Conservation (phyloP, 202 grass and related monocot species). For the Saccharum hybrid region DNA sequence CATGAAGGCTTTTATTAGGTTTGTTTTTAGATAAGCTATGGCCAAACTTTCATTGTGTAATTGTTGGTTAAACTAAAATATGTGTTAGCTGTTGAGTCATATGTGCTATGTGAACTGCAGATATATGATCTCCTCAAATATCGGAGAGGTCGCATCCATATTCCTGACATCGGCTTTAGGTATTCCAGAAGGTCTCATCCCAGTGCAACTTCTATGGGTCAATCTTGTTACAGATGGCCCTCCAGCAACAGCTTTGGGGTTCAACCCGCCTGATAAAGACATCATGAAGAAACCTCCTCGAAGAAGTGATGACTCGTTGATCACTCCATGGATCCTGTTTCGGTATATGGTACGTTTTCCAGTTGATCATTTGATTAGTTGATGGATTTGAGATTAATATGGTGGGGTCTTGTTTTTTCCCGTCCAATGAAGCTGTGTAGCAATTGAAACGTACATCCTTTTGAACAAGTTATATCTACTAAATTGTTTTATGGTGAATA, state of each 20-base stretch:
- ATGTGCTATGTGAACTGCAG: constrained; percentile 55
- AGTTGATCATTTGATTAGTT: constrained; percentile 7
- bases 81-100: neutral
- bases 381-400: neutral
- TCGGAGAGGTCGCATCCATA: constrained; percentile 98
- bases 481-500: neutral
- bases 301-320: constrained; percentile 85
- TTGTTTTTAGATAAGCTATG: constrained; percentile 28
- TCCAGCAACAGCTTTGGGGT: constrained; percentile 94
- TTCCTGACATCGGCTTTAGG: constrained; percentile 96
- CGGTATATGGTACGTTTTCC: constrained; percentile 88
- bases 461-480: neutral
- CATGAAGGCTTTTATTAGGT: constrained; percentile 99
- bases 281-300: constrained; percentile 95
- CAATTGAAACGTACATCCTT: constrained; percentile 14
- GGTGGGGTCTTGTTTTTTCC: neutral
- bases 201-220: constrained; percentile 97
- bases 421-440: neutral
- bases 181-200: constrained; percentile 94
- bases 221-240: constrained; percentile 99
- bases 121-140: constrained; percentile 99
- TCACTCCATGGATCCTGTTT: constrained; percentile 98
- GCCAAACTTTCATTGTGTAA: constrained; percentile 17
- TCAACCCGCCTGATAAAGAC: constrained; percentile 94
- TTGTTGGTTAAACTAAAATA: constrained; percentile 1